phyloP scores from a whole-genome alignment of 2,329 filamentous ascomycete species.

The Fusarium sp. region DNA sequence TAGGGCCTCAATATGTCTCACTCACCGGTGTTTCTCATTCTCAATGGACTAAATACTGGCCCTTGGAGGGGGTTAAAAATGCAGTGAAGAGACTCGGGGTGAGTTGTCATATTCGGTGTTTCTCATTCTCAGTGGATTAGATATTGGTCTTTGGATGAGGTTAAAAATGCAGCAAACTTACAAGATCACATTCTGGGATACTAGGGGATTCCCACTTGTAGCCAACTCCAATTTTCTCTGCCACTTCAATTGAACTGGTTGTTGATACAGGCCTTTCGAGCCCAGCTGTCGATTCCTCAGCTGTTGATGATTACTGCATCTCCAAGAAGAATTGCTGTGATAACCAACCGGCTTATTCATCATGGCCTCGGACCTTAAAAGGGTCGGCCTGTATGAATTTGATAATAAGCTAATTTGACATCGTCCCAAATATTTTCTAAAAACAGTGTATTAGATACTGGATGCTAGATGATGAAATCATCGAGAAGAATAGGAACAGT shows the following conservation, averaged over 20 bases:
- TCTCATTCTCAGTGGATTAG: no score
- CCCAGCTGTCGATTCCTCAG: neutral
- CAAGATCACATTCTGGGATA: no score
- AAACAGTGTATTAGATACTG: no score
- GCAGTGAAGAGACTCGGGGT: no score
- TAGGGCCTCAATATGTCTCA: no score
- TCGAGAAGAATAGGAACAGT: neutral
- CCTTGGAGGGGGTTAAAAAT: no score
- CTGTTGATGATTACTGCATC: neutral
- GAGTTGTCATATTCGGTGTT: no score
- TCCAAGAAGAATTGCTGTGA: neutral
- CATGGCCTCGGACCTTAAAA: fast-evolving
- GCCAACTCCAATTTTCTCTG: neutral
- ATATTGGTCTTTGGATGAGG: neutral
- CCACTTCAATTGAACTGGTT: neutral
- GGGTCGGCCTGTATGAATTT: neutral
- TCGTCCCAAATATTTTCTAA: no score
- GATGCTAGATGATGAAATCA: fast-evolving
- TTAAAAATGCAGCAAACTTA: neutral
- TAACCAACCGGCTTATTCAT: fast-evolving
- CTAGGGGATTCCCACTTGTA: neutral
- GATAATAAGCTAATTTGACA: no score
- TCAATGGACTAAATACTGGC: no score
- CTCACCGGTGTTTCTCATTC: no score
- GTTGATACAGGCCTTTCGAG: neutral